phyloP scores from a whole-genome alignment of 208 protist species.

The Balamuthia mandrillaris region DNA sequence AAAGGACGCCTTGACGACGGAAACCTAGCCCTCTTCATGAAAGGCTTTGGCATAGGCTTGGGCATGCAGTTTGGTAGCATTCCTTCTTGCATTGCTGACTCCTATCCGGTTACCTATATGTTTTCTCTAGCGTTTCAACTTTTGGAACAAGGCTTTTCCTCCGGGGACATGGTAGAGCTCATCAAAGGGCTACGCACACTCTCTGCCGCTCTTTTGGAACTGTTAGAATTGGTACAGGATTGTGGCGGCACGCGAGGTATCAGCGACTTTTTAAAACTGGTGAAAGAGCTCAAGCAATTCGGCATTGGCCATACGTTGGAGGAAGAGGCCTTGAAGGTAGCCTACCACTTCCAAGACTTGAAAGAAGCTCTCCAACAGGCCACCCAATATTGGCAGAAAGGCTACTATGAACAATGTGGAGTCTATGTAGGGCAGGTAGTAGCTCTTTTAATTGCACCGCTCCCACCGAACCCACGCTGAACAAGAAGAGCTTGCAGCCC shows the following conservation, averaged over 20 bases:
- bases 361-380: neutral
- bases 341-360: slow-evolving; percentile 4
- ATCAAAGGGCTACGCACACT: neutral
- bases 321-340: slow-evolving; percentile 15
- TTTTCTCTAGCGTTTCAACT: neutral
- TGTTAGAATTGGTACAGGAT: slow-evolving; percentile 6
- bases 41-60: slow-evolving; percentile 5
- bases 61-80: slow-evolving; percentile 23
- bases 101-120: slow-evolving; percentile 20
- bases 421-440: neutral
- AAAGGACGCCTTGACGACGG: neutral
- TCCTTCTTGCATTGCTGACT: neutral
- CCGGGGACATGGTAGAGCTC: neutral
- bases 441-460: neutral
- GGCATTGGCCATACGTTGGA: neutral
- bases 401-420: neutral
- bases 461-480: too few relatives aligned
- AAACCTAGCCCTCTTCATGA: neutral
- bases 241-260: neutral
- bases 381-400: neutral
- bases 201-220: neutral
- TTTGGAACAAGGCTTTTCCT: neutral
- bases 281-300: neutral
- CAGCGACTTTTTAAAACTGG: neutral
- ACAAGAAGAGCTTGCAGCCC: too few relatives aligned